Evolutionary conservation across 2,329 filamentous ascomycete genomes (phyloP), one percentile per base, ranked within the genome.

Genomic region (Neospermospora avenae): DNA sequence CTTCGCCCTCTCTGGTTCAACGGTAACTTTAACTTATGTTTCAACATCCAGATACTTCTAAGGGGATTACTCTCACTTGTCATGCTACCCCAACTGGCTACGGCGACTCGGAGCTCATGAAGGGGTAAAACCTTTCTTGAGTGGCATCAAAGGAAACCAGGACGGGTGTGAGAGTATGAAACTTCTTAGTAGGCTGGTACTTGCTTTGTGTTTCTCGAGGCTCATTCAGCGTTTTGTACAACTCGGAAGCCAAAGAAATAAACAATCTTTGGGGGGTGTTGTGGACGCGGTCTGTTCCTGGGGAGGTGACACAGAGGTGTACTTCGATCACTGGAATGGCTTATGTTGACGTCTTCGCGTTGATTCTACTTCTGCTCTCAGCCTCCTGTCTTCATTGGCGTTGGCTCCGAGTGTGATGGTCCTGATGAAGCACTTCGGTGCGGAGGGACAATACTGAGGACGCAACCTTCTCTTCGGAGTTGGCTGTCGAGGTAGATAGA

Each of bases 241-340:
- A 51, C 28, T 51, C 46, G 46, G 46, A 51, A 31, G 28, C 28
- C 18, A 35, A 22, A 31, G 34, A 51, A 18, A 6, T 49, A 25
- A 34, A 35, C 46, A 16, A 35, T 51, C 46, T 37, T 31, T 37
- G 46, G 46, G 46, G 2, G 28, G 45, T n/a, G 45, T 49, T 28
- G 45, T 5, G 3, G 16, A 4, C 13, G 28, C 28, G 13, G 46
- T 18, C 35, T 49, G 46, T 35, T 35, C 31, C 46, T 51, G 46
- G 46, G 46, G 46, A 51, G 46, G 46, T 35, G 46, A 51, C 46
- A 51, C 46, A 51, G 46, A 51, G 18, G 46, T 51, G 46, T 51
- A 51, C 31, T 51, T 51, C 10, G 46, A 35, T 37, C 46, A 20
- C 14, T 35, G 46, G 1, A 2, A 37, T 14, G 31, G 45, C 16